These are phyloP conservation scores for Nemania diffusa DNA, from an alignment of 2,329 filamentous ascomycete species.

Conservation along the genomic window DNA sequence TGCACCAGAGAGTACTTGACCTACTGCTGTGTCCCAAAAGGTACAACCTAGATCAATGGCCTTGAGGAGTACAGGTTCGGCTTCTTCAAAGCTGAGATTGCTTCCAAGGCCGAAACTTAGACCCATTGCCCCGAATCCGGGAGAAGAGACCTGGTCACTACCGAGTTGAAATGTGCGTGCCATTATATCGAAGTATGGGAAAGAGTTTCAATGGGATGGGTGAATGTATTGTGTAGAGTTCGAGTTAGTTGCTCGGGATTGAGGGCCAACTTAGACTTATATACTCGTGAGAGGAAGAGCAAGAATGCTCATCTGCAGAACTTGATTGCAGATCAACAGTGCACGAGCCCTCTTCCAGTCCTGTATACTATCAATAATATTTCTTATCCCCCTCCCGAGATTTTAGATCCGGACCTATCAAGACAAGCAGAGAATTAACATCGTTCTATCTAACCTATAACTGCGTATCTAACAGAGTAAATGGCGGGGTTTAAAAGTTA, in stretches of 20 bases:
- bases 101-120: constrained; percentile 7
- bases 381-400: not conserved
- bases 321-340: not conserved
- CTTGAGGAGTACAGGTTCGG: constrained; percentile 1
- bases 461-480: not conserved
- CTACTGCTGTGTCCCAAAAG: constrained; percentile 11
- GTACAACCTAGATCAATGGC: constrained; percentile 10
- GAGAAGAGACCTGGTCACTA: not conserved
- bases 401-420: not conserved
- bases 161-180: constrained; percentile 1
- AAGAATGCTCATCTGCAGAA: not conserved
- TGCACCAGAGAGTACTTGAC: not conserved
- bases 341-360: too few relatives aligned
- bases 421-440: not conserved
- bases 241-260: not conserved
- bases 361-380: too few relatives aligned
- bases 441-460: not conserved
- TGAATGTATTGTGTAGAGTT: not conserved
- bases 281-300: not conserved
- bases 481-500: constrained; percentile 12
- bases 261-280: not conserved
- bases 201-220: not conserved
- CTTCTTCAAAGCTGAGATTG: constrained; percentile 4
- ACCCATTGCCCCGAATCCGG: constrained; percentile 9
- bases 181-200: constrained; percentile 2